Base-by-base conservation (phyloP, 768 basidiomycete species). In the Trametes cingulata region DNA sequence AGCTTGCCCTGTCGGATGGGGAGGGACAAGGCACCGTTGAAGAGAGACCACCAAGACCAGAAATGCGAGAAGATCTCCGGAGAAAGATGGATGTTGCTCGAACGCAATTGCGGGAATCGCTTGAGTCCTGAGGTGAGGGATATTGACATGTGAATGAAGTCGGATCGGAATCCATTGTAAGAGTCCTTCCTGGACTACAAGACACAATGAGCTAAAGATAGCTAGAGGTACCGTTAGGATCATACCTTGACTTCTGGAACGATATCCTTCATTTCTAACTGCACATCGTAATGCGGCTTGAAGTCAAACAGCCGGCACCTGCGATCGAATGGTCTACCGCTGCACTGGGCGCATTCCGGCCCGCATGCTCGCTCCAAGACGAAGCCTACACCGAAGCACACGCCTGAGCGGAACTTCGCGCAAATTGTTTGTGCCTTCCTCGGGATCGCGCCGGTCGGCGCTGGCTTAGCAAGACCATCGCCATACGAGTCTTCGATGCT, bases 61-160 rank as follows among this genome's bases (percentile, higher is more conserved):
- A 98, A 98, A 72, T 94, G 91, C 1, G 91, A 80, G 67, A 93
- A 94, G 2, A 85, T 79, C 64, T 88, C 87, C 0, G 95, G 93
- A 2, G 89, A 91, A 33, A 96, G 82, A 72, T 98, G 90, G 55
- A 98, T 76, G 65, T 83, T 91, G 74, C 87, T 95, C 8, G 62
- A 63, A 62, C 66, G 71, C 36, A 55, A 53, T 45, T 68, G 72
- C 40, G 71, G 64, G 37, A 63, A 70, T 58, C 74, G 74, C 20
- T 49, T 46, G 20, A 85, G 76, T 7, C 87, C 87, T 2, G 90
- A 89, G 24, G 83, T 82, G 65, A 97, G 76, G 1, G 95, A 97
- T 40, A 94, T 80, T 0, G 94, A 94, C 55, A 95, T 81, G 72
- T 98, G 95, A 47, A 98, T 87, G 70, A 93, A 95, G 73, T 98